Conservation (phyloP, 2,329 filamentous ascomycete species). For the Geosmithia morbida region DNA sequence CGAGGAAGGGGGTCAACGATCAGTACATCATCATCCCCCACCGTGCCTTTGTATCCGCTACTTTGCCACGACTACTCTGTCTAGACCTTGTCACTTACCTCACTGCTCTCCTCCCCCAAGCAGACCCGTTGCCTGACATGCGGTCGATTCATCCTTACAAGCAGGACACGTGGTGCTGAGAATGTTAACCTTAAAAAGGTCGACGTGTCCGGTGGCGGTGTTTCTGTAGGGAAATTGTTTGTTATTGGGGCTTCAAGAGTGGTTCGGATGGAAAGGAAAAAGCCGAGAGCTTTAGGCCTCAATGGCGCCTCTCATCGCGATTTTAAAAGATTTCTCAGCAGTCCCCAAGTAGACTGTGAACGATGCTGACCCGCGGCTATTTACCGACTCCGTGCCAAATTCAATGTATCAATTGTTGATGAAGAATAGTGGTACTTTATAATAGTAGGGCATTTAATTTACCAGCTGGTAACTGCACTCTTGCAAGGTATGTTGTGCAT, state of each 20-base stretch:
- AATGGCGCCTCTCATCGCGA: neutral
- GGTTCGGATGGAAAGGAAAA: neutral
- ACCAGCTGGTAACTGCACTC: too few relatives aligned
- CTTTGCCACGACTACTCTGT: too few relatives aligned
- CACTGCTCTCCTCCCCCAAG: too few relatives aligned
- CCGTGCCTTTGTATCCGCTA: too few relatives aligned
- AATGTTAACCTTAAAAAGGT: slow-evolving; percentile 18
- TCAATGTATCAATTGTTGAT: too few relatives aligned
- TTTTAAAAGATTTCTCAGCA: neutral
- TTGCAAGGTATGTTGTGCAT: too few relatives aligned
- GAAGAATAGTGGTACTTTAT: too few relatives aligned
- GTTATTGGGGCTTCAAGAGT: neutral
- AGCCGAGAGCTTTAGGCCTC: neutral
- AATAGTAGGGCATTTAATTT: too few relatives aligned
- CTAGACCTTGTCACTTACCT: too few relatives aligned
- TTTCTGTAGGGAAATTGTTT: neutral
- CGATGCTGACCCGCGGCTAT: neutral
- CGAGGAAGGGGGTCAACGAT: too few relatives aligned
- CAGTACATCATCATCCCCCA: too few relatives aligned
- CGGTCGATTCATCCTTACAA: slow-evolving; percentile 36
- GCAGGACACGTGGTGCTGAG: slow-evolving; percentile 29
- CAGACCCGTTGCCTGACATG: too few relatives aligned
- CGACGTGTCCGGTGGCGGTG: slow-evolving; percentile 3
- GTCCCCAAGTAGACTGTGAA: neutral
- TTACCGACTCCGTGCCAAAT: neutral